Evolutionary conservation across 495 filamentous ascomycete species (phyloP).

Genomic region (Neurospora sp.): DNA sequence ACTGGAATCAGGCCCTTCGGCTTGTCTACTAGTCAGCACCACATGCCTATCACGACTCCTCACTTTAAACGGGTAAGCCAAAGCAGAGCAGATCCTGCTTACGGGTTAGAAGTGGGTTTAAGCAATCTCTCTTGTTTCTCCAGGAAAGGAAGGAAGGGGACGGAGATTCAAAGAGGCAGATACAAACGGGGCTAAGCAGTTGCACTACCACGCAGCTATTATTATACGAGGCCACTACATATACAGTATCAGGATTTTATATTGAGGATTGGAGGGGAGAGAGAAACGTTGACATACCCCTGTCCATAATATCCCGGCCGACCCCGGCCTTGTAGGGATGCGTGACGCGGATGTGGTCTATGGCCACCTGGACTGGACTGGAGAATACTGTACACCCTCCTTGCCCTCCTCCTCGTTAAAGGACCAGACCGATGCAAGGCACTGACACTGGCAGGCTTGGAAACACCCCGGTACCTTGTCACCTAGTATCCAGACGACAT

Average conservation of each 20-base stretch:
- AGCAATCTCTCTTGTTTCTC: neutral
- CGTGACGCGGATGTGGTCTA: neutral
- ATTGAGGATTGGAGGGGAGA: neutral
- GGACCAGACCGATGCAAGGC: constrained; percentile 2
- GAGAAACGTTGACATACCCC: neutral
- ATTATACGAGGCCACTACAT: neutral
- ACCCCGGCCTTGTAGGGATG: neutral
- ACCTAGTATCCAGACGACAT: neutral
- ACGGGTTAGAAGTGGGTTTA: neutral
- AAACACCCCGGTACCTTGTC: constrained; percentile 1
- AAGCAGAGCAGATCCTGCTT: neutral
- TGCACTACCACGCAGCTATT: neutral
- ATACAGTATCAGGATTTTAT: neutral
- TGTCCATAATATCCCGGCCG: neutral
- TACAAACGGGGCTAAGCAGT: neutral
- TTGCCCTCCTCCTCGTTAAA: neutral
- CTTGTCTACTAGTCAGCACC: neutral
- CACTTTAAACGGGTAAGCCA: neutral
- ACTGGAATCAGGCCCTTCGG: neutral
- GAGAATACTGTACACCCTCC: neutral
- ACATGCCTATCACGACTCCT: neutral
- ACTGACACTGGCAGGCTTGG: constrained; percentile 3
- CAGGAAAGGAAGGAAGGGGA: neutral
- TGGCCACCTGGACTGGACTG: neutral
- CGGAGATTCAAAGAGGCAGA: neutral